phyloP scores from a whole-genome alignment of 495 filamentous ascomycete species.

The Hypoxylon fuscum region DNA sequence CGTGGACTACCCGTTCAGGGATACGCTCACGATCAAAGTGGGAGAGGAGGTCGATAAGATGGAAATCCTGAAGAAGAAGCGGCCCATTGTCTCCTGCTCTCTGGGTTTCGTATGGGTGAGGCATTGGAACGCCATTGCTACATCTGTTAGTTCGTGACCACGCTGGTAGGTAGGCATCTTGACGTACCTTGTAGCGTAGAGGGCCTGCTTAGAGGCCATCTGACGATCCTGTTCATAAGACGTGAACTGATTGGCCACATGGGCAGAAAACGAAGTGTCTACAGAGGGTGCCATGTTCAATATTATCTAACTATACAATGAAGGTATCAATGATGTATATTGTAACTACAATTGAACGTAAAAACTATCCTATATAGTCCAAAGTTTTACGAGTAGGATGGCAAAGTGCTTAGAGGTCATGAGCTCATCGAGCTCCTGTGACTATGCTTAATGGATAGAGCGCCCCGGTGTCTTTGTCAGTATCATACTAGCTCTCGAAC shows the following conservation, averaged over 20 bases:
- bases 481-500: no score
- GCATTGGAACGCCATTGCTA: conserved; percentile 59
- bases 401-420: no score
- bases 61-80: conserved; percentile 68
- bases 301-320: neutral
- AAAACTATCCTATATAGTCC: no score
- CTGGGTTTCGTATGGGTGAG: conserved; percentile 64
- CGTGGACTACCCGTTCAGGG: conserved; percentile 78
- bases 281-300: conserved; percentile 31
- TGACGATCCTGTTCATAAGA: conserved; percentile 43
- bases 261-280: conserved; percentile 40
- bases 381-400: no score
- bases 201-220: conserved; percentile 31
- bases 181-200: conserved; percentile 37
- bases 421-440: neutral
- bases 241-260: conserved; percentile 38
- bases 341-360: no score
- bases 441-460: neutral
- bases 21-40: conserved; percentile 75
- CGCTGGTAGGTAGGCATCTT: neutral
- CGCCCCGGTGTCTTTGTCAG: neutral
- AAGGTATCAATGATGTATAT: neutral
- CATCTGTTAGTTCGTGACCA: conserved; percentile 1
- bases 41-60: conserved; percentile 64
- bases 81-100: conserved; percentile 57